Evolutionary conservation across 2,329 filamentous ascomycete species (phyloP), one percentile per base, ranked within the genome.

Genomic region (Whalleya microplaca): DNA sequence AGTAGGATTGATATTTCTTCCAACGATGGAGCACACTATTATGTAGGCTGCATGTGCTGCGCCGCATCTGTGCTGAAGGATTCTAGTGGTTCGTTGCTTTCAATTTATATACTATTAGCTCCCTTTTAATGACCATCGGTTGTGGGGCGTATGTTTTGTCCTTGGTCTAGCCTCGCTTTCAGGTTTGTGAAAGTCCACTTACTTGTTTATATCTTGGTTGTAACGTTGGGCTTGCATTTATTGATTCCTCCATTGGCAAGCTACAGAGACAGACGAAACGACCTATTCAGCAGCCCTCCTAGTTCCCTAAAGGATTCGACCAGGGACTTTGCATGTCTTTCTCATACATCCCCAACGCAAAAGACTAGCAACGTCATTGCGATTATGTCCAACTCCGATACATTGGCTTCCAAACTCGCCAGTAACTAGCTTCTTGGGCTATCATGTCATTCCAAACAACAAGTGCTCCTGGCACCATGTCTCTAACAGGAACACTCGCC

Each of bases 371-470:
- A 12, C 14, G 14, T 37, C 14, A 12, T 37, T 37, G 32, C 45
- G 43, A 21, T 19, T 48, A 23, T 50, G 5, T 12, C 14, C 40
- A 32, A 41, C 23, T 16, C 27, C 29, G 16, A 27, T n/a, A 20
- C 10, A 3, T 37, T 12, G 44, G 18, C n/a, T 32, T 21, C 44
- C 18, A 45, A 40, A 19, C 27, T 23, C 18, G 47, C 21, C 23
- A 9, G 14, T 27, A 3, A 37, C 21, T 44, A 20, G 21, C 21
- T 6, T 41, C 51, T 51, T 41, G 27, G 21, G 44, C 19, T 40
- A 29, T 18, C 50, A 62, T 62, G 59, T 45, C 51, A 7, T 29
- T 40, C 10, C 4, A 4, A 27, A 4, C 9, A 27, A 27, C 23
- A 27, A 27, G 4, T 27, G 45, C 53, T 20, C n/a, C 48, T 10